phyloP scores from a whole-genome alignment of 2,329 filamentous ascomycete genomes.

The Hypoxylon sp. region DNA sequence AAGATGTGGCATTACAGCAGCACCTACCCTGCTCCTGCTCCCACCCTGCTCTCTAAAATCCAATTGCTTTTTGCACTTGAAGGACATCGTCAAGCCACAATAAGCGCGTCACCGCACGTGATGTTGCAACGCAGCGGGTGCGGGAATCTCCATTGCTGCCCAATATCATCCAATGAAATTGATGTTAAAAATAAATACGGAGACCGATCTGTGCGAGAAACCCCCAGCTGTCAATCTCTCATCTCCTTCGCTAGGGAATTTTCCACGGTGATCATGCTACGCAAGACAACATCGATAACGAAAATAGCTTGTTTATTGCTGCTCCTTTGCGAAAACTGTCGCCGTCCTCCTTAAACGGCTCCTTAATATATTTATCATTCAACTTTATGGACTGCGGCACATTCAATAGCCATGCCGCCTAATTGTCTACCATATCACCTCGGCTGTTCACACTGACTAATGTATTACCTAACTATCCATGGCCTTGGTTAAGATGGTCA shows the following conservation, averaged over 20 bases:
- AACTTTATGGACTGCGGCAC: neutral
- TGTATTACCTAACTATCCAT: neutral
- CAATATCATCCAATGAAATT: conserved; percentile 30
- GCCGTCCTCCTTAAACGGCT: conserved; percentile 7
- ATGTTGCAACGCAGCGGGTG: conserved; percentile 38
- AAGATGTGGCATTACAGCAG: conserved; percentile 18
- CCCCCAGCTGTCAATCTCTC: conserved; percentile 40
- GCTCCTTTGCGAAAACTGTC: conserved; percentile 10
- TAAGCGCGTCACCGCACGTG: conserved; percentile 41
- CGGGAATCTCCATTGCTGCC: conserved; percentile 42
- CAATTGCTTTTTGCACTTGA: neutral
- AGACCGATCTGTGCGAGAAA: conserved; percentile 37
- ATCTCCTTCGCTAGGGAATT: conserved; percentile 40
- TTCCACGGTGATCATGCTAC: conserved; percentile 43
- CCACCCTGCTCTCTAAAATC: too few species aligned
- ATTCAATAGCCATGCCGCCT: conserved; percentile 15
- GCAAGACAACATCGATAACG: conserved; percentile 22
- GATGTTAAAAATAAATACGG: conserved; percentile 45
- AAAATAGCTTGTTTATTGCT: conserved; percentile 26
- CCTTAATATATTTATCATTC: conserved; percentile 11
- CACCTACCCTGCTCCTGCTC: neutral
- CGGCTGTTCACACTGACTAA: neutral
- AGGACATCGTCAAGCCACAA: conserved; percentile 36
- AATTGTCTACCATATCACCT: conserved; percentile 14
- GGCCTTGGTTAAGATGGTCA: conserved; percentile 3